Conservation (phyloP, 345 rosid genomes). For the Murraya paniculata region DNA sequence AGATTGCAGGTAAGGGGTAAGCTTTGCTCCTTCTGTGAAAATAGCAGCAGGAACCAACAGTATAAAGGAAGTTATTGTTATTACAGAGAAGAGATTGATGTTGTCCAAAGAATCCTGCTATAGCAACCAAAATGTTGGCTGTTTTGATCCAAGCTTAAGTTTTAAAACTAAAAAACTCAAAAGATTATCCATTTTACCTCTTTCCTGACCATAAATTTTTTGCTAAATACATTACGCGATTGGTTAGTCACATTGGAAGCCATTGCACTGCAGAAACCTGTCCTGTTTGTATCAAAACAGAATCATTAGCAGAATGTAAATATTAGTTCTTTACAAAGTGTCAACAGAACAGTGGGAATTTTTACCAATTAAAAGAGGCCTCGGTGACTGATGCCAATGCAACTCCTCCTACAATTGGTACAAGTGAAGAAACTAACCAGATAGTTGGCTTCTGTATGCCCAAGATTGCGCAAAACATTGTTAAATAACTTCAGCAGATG, state of each 20-base stretch:
- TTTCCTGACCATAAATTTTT: constrained; percentile 63
- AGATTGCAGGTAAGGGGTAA: constrained; percentile 58
- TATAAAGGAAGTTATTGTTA: constrained; percentile 66
- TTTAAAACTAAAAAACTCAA: background rate
- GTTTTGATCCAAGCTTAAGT: background rate
- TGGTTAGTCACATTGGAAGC: constrained; percentile 92
- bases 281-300: constrained; percentile 49
- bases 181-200: constrained; percentile 35
- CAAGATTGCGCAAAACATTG: background rate
- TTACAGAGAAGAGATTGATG: constrained; percentile 77
- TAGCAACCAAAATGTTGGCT: background rate
- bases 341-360: background rate
- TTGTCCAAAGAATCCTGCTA: constrained; percentile 78
- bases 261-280: constrained; percentile 88
- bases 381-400: constrained; percentile 82
- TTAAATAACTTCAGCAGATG: background rate
- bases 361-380: constrained; percentile 79
- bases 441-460: constrained; percentile 57
- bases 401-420: constrained; percentile 84
- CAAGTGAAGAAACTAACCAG: constrained; percentile 56
- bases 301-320: background rate
- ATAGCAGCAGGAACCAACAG: constrained; percentile 68
- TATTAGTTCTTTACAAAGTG: background rate
- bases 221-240: constrained; percentile 81
- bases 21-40: constrained; percentile 59